These are phyloP conservation scores for Phycomyces nitens DNA, from an alignment of 192 early-diverging fungal species.

Conservation along the genomic window DNA sequence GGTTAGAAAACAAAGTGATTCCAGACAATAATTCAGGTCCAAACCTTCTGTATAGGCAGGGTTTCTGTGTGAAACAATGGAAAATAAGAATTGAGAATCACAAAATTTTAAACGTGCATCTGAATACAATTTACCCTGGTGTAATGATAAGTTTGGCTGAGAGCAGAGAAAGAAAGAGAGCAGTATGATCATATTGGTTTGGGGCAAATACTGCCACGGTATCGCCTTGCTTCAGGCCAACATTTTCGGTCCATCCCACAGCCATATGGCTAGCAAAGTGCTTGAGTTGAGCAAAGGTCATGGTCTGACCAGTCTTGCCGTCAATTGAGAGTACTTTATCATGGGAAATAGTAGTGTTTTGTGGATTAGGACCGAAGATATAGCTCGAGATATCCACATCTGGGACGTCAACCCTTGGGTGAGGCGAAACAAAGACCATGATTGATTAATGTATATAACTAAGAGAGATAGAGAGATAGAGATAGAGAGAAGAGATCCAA, in stretches of 20 bases:
- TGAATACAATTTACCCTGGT: constrained; percentile 41
- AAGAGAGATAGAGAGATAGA: background rate
- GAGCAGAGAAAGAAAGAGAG: constrained; percentile 54
- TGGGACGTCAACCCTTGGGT: constrained; percentile 16
- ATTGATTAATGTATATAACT: background rate
- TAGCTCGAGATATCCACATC: constrained; percentile 28
- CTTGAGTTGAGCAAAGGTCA: constrained; percentile 17
- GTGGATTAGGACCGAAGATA: constrained; percentile 13
- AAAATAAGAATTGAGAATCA: no score
- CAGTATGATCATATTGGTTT: constrained; percentile 65
- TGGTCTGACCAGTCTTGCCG: constrained; percentile 11
- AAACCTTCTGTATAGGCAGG: constrained; percentile 78
- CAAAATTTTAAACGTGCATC: background rate
- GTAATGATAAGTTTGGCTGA: constrained; percentile 68
- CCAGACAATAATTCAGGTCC: background rate
- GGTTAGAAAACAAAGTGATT: constrained; percentile 1
- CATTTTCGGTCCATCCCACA: constrained; percentile 43
- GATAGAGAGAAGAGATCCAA: background rate
- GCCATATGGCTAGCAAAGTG: constrained; percentile 34
- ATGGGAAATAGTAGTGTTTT: background rate
- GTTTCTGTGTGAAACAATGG: constrained; percentile 53
- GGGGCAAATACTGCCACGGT: constrained; percentile 68
- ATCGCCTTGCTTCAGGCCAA: constrained; percentile 65
- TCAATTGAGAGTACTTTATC: constrained; percentile 17
- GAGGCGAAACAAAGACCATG: background rate